Percentiles rank a stretch among this genome's conserved stretches.
Conservation (phyloP, 2,329 filamentous ascomycete species). For the Drechslera avenae region DNA sequence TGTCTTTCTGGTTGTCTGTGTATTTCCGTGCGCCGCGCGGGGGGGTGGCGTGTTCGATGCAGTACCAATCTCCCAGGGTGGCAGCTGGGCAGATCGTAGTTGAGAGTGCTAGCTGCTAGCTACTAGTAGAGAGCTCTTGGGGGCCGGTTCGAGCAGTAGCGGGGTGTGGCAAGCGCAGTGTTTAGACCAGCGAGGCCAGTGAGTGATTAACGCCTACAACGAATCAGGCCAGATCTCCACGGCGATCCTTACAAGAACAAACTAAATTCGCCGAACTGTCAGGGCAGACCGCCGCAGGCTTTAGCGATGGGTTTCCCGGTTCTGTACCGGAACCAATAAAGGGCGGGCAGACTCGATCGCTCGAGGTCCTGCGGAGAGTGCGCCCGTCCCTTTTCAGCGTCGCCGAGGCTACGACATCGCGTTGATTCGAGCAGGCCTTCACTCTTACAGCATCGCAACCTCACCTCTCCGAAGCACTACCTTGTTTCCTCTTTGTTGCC, state of each 20-base stretch:
- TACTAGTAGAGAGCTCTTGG: neutral
- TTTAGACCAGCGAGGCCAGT: too few relatives aligned
- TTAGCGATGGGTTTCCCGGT: neutral
- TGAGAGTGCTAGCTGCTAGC: neutral
- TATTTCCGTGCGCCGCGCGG: neutral
- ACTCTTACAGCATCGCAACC: slow-evolving; percentile 6
- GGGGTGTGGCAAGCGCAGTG: slow-evolving; percentile 8
- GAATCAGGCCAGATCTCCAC: slow-evolving; percentile 9
- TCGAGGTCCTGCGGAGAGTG: slow-evolving; percentile 6
- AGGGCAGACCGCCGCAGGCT: slow-evolving; percentile 22
- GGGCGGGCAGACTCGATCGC: slow-evolving; percentile 2
- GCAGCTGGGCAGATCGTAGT: slow-evolving; percentile 5
- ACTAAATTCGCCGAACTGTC: slow-evolving; percentile 22
- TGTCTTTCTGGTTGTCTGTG: neutral
- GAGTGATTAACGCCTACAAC: neutral
- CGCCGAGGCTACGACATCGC: slow-evolving; percentile 15
- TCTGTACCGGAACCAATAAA: slow-evolving; percentile 15
- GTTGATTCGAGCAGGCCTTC: slow-evolving; percentile 7
- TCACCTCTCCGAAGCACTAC: slow-evolving; percentile 1
- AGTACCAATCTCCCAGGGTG: slow-evolving; percentile 3
- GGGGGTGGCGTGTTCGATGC: neutral
- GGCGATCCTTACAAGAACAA: slow-evolving; percentile 13
- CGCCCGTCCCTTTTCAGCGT: slow-evolving; percentile 13
- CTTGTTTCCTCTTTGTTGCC: neutral
- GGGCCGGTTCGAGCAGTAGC: slow-evolving; percentile 24